Percentiles rank a stretch among this genome's conserved stretches.
Evolutionary conservation across 208 protist species (phyloP).

Genomic region (Leishmania braziliensis): DNA sequence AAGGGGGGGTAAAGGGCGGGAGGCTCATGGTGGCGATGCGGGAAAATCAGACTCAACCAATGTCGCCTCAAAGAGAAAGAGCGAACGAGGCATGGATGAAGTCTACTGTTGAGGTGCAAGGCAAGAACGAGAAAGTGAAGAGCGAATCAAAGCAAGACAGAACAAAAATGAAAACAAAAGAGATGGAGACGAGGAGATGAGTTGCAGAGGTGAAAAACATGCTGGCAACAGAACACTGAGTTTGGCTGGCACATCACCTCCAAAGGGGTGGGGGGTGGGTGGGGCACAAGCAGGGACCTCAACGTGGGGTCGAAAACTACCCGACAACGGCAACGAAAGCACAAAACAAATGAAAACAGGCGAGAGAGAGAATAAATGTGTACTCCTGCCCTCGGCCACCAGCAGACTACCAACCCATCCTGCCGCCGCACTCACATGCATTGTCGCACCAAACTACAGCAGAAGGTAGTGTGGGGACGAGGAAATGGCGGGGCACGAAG

Average conservation of each 20-base stretch:
- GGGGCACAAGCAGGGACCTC: background rate
- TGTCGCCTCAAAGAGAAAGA: no score
- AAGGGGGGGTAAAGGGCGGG: no score
- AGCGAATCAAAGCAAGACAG: background rate
- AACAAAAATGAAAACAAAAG: background rate
- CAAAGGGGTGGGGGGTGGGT: background rate
- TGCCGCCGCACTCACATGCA: background rate
- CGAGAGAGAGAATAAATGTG: background rate
- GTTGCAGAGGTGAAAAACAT: background rate
- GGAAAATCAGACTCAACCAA: no score
- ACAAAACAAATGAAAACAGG: background rate
- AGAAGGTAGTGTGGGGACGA: background rate
- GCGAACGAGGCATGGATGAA: no score
- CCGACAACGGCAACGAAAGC: background rate
- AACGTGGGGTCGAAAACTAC: background rate
- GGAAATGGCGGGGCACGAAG: background rate
- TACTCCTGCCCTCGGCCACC: background rate
- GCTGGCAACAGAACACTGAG: background rate
- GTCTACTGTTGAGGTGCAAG: no score
- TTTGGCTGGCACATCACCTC: background rate
- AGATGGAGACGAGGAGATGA: background rate
- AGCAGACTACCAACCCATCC: background rate
- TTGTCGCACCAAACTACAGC: background rate
- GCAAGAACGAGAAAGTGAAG: background rate
- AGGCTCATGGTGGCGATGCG: no score